A percentile compares a stretch with the other conserved stretches of the same genome.
These are phyloP conservation scores for Euphorbia celastroides DNA, from an alignment of 441 rosid species.

Conservation along the genomic window DNA sequence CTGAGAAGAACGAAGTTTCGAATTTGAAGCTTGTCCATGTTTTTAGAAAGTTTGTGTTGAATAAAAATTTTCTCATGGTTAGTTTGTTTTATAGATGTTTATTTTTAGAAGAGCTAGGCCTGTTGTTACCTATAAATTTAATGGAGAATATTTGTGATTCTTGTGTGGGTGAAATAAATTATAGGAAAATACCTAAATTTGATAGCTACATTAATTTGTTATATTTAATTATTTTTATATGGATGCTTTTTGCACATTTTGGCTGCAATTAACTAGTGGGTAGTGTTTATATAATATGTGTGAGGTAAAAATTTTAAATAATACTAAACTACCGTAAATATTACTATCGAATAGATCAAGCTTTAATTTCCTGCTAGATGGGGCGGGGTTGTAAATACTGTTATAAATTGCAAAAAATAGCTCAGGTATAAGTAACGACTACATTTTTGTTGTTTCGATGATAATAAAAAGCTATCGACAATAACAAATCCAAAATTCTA, in stretches of 20 bases:
- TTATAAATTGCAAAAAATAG: no score
- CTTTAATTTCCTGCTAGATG: no score
- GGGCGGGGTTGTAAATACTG: no score
- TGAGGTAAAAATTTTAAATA: background rate
- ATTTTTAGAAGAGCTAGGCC: background rate
- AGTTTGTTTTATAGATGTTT: background rate
- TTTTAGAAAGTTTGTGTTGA: background rate
- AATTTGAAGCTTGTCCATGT: slow-evolving; percentile 24
- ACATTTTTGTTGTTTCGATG: no score
- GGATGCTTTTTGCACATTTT: background rate
- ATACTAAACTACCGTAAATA: no score
- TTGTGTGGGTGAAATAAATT: background rate
- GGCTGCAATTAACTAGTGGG: background rate
- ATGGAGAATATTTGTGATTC: slow-evolving; percentile 8
- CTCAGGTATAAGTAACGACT: no score
- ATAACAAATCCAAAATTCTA: no score
- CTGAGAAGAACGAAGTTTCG: slow-evolving; percentile 23
- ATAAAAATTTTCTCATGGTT: no score
- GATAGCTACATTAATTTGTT: background rate
- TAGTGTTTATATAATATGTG: background rate
- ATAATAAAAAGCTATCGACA: no score
- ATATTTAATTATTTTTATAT: background rate
- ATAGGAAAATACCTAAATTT: background rate
- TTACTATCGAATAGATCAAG: no score
- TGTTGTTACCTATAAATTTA: background rate